Evolutionary conservation across 176 grass and related monocot species (phyloP).

Genomic region (Microstegium vimineum): DNA sequence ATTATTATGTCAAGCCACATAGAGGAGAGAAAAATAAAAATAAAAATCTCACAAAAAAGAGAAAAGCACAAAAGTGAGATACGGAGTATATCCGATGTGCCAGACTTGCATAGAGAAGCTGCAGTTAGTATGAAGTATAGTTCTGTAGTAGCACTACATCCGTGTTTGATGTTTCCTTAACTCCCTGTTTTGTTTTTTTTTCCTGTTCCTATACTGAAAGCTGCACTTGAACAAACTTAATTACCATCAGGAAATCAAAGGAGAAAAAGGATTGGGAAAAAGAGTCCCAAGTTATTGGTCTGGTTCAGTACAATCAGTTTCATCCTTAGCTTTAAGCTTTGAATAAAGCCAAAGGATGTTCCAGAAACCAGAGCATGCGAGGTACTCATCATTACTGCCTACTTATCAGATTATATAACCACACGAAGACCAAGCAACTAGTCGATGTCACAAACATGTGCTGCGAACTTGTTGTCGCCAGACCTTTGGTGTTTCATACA

Average conservation of each 20-base stretch:
- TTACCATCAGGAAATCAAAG: background rate
- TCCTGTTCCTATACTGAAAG: background rate
- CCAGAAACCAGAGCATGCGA: background rate
- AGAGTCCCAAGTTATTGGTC: conserved; percentile 11
- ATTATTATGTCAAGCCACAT: no score
- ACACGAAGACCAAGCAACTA: background rate
- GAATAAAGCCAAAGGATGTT: conserved; percentile 26
- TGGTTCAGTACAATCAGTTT: conserved; percentile 22
- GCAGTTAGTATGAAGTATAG: background rate
- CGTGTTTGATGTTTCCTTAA: background rate
- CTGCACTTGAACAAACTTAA: background rate
- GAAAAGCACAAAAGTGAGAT: no score
- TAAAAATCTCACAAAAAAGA: no score
- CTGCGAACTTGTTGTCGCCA: conserved; percentile 1
- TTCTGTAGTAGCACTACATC: background rate
- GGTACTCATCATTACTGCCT: background rate
- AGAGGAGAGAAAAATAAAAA: no score
- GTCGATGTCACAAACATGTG: background rate
- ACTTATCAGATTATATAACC: background rate
- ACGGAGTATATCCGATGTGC: no score
- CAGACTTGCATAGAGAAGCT: no score
- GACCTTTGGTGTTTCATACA: background rate
- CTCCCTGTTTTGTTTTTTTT: background rate
- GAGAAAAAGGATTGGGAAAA: background rate
- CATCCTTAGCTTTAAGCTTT: conserved; percentile 33